A percentile compares a stretch with the other conserved stretches of the same genome.
Evolutionary conservation across 2,329 filamentous ascomycete species (phyloP).

Genomic region (Arachnomyces sp.): DNA sequence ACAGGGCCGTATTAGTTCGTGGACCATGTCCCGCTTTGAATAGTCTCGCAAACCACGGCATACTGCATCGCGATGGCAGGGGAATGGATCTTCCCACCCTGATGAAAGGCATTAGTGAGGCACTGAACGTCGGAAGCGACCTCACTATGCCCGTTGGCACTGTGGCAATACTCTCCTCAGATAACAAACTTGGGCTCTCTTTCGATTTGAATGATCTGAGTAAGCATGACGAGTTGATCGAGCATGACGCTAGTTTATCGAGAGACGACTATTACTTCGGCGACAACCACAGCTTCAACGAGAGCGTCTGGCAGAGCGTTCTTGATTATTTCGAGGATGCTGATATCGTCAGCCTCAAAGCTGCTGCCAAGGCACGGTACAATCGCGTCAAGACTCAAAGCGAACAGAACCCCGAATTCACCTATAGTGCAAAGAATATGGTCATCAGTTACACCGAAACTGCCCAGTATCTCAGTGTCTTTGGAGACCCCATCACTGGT

Average conservation of each 20-base stretch:
- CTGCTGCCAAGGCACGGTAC: slow-evolving; percentile 24
- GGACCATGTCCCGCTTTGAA: slow-evolving; percentile 27
- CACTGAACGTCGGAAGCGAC: slow-evolving; percentile 26
- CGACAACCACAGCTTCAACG: slow-evolving; percentile 28
- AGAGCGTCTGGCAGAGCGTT: slow-evolving; percentile 19
- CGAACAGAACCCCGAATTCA: slow-evolving; percentile 25
- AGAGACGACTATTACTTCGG: slow-evolving; percentile 27
- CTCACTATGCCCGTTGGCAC: slow-evolving; percentile 19
- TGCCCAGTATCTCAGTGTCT: slow-evolving; percentile 28
- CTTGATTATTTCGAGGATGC: slow-evolving; percentile 20
- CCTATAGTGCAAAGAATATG: slow-evolving; percentile 24
- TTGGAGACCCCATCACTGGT: slow-evolving; percentile 26
- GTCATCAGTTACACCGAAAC: slow-evolving; percentile 32
- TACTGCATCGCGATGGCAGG: slow-evolving; percentile 26
- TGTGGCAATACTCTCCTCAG: slow-evolving; percentile 15
- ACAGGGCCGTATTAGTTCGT: slow-evolving; percentile 7
- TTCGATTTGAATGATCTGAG: slow-evolving; percentile 17
- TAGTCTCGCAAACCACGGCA: slow-evolving; percentile 25
- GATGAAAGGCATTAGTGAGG: slow-evolving; percentile 16
- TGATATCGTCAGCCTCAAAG: slow-evolving; percentile 11
- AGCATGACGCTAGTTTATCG: slow-evolving; percentile 30
- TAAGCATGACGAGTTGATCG: slow-evolving; percentile 28
- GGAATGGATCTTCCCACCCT: slow-evolving; percentile 22
- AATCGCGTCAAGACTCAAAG: slow-evolving; percentile 21
- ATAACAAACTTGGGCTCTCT: slow-evolving; percentile 11